A percentile compares a stretch with the other conserved stretches of the same genome.
Conservation (phyloP, 1,284 basidiomycete genomes). For the Ceratobasidium papillatum region DNA sequence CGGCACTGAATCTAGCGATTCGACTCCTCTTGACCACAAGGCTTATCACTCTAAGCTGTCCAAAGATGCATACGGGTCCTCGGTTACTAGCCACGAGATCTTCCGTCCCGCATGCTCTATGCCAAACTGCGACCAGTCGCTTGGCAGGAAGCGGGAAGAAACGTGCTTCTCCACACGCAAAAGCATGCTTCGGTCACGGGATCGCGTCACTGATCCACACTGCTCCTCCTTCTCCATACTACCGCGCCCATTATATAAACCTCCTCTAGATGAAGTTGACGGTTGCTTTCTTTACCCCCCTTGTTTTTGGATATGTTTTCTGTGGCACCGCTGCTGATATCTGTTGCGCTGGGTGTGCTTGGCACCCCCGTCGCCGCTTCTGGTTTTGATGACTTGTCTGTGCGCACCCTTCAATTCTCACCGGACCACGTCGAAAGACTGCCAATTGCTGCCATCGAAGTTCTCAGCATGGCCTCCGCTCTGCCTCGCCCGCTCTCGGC, state of each 20-base stretch:
- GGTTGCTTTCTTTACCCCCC: not conserved
- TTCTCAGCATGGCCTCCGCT: constrained; percentile 2
- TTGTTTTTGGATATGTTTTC: constrained; percentile 1
- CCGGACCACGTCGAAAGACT: constrained; percentile 24
- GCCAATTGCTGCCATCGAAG: constrained; percentile 32
- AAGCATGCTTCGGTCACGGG: constrained; percentile 29
- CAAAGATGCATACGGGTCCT: constrained; percentile 7
- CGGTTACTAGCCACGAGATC: constrained; percentile 17
- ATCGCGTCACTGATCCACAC: constrained; percentile 31
- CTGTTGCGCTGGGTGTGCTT: constrained; percentile 14
- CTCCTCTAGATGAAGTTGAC: not conserved
- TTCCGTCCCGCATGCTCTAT: constrained; percentile 18
- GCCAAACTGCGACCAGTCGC: not conserved
- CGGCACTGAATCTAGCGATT: not conserved
- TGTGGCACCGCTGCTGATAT: constrained; percentile 6
- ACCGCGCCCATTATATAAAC: constrained; percentile 8
- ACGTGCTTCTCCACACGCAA: constrained; percentile 29
- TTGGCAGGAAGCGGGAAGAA: constrained; percentile 32
- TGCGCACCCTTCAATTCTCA: constrained; percentile 33
- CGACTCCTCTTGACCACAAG: constrained; percentile 13
- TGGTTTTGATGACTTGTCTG: constrained; percentile 31
- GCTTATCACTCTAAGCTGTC: constrained; percentile 13
- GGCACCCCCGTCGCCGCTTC: constrained; percentile 13
- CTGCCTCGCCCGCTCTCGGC: constrained; percentile 34
- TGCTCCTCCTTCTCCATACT: constrained; percentile 18